Conservation (phyloP, 148 eudicot genomes). For the Diospyros lotus region DNA sequence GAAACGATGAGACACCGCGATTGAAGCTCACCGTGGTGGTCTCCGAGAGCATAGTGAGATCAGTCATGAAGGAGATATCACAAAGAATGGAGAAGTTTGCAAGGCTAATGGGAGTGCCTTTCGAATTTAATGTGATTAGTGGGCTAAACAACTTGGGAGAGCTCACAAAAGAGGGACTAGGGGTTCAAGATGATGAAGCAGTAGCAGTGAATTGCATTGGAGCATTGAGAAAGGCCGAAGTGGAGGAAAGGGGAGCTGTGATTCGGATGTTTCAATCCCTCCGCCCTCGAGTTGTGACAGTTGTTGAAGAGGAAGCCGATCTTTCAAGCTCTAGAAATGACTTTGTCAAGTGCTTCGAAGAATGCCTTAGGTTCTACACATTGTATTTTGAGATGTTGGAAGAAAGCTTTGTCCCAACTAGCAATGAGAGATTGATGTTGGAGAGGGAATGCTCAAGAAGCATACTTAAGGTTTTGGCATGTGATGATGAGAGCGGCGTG, state of each 20-base stretch:
- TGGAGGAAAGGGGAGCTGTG: constrained; percentile 25
- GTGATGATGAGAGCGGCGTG: constrained; percentile 20
- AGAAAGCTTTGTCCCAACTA: constrained; percentile 41
- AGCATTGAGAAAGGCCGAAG: constrained; percentile 26
- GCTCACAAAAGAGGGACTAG: constrained; percentile 31
- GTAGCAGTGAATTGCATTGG: constrained; percentile 42
- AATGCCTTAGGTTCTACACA: constrained; percentile 45
- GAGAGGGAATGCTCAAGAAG: constrained; percentile 42
- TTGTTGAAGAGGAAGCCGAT: constrained; percentile 54
- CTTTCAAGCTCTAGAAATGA: constrained; percentile 32
- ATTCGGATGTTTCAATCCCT: constrained; percentile 27
- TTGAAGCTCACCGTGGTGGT: constrained; percentile 44
- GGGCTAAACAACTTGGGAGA: constrained; percentile 27
- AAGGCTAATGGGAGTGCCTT: constrained; percentile 56
- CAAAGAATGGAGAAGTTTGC: constrained; percentile 55
- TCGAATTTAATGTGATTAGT: constrained; percentile 30
- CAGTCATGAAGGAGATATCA: constrained; percentile 37
- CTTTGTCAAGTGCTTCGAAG: constrained; percentile 47
- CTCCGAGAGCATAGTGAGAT: constrained; percentile 12
- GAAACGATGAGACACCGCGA: constrained; percentile 44
- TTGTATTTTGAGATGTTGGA: constrained; percentile 51
- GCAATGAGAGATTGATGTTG: constrained; percentile 44
- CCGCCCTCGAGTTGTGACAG: constrained; percentile 40
- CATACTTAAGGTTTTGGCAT: constrained; percentile 47
- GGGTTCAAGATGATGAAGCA: constrained; percentile 38